Base-by-base conservation (phyloP, 345 rosid genomes). In the Rhodamnia rubescens region DNA sequence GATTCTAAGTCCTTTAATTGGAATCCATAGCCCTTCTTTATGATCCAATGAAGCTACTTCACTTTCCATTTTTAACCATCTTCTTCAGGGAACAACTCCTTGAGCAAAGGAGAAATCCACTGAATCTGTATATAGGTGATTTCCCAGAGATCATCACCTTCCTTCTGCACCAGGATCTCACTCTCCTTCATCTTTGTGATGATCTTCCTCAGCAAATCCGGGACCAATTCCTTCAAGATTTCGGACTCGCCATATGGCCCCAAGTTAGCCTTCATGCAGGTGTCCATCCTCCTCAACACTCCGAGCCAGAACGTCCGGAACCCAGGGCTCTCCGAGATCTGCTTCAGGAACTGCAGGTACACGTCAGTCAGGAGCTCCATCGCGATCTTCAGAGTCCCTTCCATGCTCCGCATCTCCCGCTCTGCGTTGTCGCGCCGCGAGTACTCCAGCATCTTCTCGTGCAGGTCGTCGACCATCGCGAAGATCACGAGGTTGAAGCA, bases 241-340 rank as follows among this genome's bases (percentile, higher is more conserved):
- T 24, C 81, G 0, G 96, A 93, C 64, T 92, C 92, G 3, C 98
- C 99, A 51, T 91, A 94, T 1, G 69, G 86, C 57, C 98, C 98
- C 83, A 95, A 82, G 87, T 95, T 96, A 2, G 96, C 95, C 83
- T 97, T 95, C 97, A 97, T 95, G 83, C 98, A 97, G 1, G 99
- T 97, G 84, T 95, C 99, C 99, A 95, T 95, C 82, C 99, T 94
- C 78, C 99, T 94, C 89, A 97, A 83, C 29, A 96, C 92, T 42
- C 98, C 98, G 13, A 95, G 87, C 99, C 98, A 97, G 82, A 97
- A 97, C 4, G 99, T 95, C 85, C 97, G 88, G 64, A 95, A 95
- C 85, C 91, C 94, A 0, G 93, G 88, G 84, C 91, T 94, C 78
- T 89, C 91, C 14, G 93, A 84, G 74, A 96, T 93, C 81, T 85